Evolutionary conservation across 2,329 filamentous ascomycete species (phyloP), one percentile per base, ranked within the genome.

Genomic region (Colletotrichum phormii): DNA sequence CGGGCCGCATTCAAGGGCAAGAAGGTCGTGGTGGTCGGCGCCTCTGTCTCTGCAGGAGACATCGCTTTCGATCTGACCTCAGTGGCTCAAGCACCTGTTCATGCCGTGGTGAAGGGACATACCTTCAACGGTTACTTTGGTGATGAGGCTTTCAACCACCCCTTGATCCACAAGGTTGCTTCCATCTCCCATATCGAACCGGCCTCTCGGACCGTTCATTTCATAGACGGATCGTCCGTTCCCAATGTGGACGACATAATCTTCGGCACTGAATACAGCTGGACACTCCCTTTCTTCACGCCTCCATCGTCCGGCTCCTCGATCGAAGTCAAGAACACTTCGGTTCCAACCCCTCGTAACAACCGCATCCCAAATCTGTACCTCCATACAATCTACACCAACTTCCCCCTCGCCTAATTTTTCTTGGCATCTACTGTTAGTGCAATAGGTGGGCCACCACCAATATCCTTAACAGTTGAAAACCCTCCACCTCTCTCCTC

Each of bases 201-300:
- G 1, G 78, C 78, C 1, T 81, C 81, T 0, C 79, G 85, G n/a
- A 87, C 85, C 0, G 87, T 92, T 0, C 82, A 89, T 68, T 89
- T 93, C 60, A 82, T 84, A 46, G 89, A 92, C 71, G 90, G 89
- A 2, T 85, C 82, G 0, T 82, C 78, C 0, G 82, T 90, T 5
- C 73, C 82, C 0, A 81, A 87, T 18, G 87, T 93, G 9, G 91
- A 93, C 78, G 78, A 88, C 76, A 84, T 93, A 74, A 88, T 93
- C 73, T 91, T 93, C 72, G 91, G 90, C n/a, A 93, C 91, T 0
- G 91, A 91, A 0, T 92, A 92, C 78, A 86, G 84, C 35, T 93
- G 89, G 89, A 89, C 89, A 0, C 78, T 92, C 0, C 90, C 90
- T 0, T 93, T 92, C 77, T 91, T 2, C 86, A 88, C 0, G 77